Percentiles rank a stretch among this genome's conserved stretches.
Evolutionary conservation across 345 rosid species (phyloP).

Genomic region (Limnanthes douglasii): DNA sequence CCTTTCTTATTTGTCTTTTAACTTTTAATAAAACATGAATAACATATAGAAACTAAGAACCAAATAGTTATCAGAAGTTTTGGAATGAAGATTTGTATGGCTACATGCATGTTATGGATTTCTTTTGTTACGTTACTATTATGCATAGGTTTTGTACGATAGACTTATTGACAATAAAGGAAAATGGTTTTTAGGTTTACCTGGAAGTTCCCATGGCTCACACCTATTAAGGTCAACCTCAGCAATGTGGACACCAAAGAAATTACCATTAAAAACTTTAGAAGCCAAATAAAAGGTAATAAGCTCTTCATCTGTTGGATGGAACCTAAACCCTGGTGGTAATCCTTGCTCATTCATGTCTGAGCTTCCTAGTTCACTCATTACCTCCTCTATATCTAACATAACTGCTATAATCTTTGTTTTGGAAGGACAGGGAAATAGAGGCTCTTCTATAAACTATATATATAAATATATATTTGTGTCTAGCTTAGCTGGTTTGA

Average conservation of each 20-base stretch:
- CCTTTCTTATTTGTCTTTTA: too few species aligned
- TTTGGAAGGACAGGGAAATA: too few species aligned
- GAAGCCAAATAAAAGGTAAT: slow-evolving; percentile 80
- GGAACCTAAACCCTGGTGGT: slow-evolving; percentile 95
- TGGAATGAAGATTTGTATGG: too few species aligned
- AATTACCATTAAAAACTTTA: slow-evolving; percentile 59
- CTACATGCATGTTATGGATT: too few species aligned
- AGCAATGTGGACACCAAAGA: slow-evolving; percentile 57
- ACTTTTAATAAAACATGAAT: not conserved
- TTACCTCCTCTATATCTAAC: slow-evolving; percentile 47
- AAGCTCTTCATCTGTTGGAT: slow-evolving; percentile 96
- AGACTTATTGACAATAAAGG: not conserved
- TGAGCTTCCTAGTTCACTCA: slow-evolving; percentile 47
- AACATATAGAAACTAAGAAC: not conserved
- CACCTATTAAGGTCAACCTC: slow-evolving; percentile 92
- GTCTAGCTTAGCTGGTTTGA: too few species aligned
- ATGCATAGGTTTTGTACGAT: not conserved
- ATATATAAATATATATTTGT: too few species aligned
- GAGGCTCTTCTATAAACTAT: too few species aligned
- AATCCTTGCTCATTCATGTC: slow-evolving; percentile 58
- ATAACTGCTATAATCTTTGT: too few species aligned
- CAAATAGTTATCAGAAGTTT: not conserved
- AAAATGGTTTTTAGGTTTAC: too few species aligned
- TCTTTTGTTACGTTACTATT: not conserved
- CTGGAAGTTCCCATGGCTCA: slow-evolving; percentile 99